A percentile compares a stretch with the other conserved stretches of the same genome.
Evolutionary conservation across 1,139 yeast species (phyloP).

Genomic region (Yamadazyma dendronema): DNA sequence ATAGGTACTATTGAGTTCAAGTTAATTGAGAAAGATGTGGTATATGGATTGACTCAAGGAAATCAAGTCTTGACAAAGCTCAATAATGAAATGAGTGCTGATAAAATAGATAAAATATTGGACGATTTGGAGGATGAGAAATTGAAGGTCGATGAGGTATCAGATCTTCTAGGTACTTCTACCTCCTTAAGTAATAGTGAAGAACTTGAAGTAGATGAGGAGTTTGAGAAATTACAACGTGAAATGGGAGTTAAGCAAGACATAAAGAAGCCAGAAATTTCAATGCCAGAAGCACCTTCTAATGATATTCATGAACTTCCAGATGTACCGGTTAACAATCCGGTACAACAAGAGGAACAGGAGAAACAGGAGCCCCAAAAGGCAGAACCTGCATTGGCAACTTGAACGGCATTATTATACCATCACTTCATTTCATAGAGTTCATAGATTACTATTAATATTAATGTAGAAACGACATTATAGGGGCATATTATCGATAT

Average conservation of each 20-base stretch:
- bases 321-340: background rate
- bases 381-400: background rate
- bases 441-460: too few relatives aligned
- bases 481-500: too few relatives aligned
- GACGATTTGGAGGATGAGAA: slow-evolving; percentile 85
- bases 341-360: slow-evolving; percentile 2
- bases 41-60: slow-evolving; percentile 78
- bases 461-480: background rate
- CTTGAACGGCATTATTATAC: background rate
- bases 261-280: slow-evolving; percentile 26
- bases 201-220: slow-evolving; percentile 67
- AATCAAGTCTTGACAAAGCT: slow-evolving; percentile 69
- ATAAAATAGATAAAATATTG: slow-evolving; percentile 75
- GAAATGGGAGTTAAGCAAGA: slow-evolving; percentile 31
- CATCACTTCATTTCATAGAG: too few relatives aligned
- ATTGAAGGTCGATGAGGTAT: slow-evolving; percentile 68
- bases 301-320: background rate
- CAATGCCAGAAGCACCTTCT: slow-evolving; percentile 8
- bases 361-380: slow-evolving; percentile 4
- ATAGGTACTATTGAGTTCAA: slow-evolving; percentile 84
- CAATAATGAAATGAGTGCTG: slow-evolving; percentile 75
- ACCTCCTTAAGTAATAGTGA: slow-evolving; percentile 50
- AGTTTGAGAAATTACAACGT: slow-evolving; percentile 49
- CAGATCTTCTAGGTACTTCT: slow-evolving; percentile 44
- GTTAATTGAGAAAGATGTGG: slow-evolving; percentile 78